These are phyloP conservation scores for Pestalotiopsis sp. DNA, from an alignment of 2,329 filamentous ascomycete genomes.

Conservation along the genomic window DNA sequence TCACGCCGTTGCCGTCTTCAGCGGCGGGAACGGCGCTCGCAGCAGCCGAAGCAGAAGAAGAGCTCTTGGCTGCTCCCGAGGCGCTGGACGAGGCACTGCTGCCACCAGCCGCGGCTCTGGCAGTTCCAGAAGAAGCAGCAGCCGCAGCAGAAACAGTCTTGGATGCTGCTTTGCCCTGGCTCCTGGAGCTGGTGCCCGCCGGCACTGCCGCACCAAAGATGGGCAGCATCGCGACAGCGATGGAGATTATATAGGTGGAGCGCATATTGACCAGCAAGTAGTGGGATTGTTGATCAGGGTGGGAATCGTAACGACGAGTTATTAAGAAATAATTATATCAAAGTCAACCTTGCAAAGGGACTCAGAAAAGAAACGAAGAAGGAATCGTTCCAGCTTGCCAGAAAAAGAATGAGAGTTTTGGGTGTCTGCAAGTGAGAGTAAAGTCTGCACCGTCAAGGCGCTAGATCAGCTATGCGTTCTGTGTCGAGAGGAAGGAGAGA, in stretches of 20 bases:
- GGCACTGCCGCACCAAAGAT: constrained; percentile 3
- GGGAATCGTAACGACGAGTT: background rate
- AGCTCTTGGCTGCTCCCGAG: background rate
- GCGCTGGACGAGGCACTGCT: background rate
- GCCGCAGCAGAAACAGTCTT: background rate
- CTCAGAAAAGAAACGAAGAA: background rate
- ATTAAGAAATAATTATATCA: constrained; percentile 1
- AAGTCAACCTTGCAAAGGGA: constrained; percentile 10
- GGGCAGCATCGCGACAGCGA: background rate
- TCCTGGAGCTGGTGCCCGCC: background rate
- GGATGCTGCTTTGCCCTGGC: background rate
- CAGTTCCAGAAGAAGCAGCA: background rate
- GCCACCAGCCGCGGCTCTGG: background rate
- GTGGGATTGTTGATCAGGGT: background rate
- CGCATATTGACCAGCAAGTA: constrained; percentile 10
- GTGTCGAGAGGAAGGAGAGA: background rate
- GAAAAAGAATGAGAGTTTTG: background rate
- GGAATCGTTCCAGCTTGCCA: background rate
- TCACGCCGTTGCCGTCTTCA: constrained; percentile 5
- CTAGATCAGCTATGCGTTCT: background rate
- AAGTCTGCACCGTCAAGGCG: constrained; percentile 10
- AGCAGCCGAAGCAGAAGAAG: background rate
- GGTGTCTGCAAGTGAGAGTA: constrained; percentile 6
- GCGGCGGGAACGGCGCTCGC: background rate
- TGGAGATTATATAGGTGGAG: background rate